phyloP scores from a whole-genome alignment of 164 flowering plant genomes.

The Piper longum region DNA sequence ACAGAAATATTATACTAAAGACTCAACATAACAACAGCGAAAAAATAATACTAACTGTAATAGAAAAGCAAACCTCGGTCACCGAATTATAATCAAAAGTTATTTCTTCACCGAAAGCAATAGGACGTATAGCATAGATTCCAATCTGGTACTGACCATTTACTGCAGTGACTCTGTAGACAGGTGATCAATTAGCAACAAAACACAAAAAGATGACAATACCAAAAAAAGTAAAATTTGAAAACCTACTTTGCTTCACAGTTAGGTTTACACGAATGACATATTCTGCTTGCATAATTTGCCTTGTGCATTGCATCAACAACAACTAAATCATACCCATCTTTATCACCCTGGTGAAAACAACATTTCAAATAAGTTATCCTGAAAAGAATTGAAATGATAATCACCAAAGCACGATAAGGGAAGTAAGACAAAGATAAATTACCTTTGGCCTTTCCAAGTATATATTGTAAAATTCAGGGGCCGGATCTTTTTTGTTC shows the following conservation, averaged over 20 bases:
- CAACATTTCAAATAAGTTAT: not conserved
- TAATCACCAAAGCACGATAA: no score
- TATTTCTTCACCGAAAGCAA: slow-evolving; percentile 85
- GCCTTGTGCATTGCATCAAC: slow-evolving; percentile 99
- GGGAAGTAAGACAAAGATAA: not conserved
- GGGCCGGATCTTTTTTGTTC: slow-evolving; percentile 79
- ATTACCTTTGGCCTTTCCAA: slow-evolving; percentile 96
- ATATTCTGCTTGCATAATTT: slow-evolving; percentile 96
- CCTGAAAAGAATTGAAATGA: not conserved
- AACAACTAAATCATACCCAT: slow-evolving; percentile 97
- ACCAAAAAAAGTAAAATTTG: not conserved
- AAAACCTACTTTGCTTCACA: slow-evolving; percentile 93
- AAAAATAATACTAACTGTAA: not conserved
- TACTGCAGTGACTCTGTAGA: slow-evolving; percentile 89
- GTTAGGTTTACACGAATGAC: slow-evolving; percentile 97
- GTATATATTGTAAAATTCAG: slow-evolving; percentile 94
- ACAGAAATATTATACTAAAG: not conserved
- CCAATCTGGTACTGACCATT: slow-evolving; percentile 98
- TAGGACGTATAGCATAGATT: slow-evolving; percentile 64
- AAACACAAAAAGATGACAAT: not conserved
- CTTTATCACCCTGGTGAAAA: slow-evolving; percentile 73
- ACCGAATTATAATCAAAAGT: slow-evolving; percentile 98
- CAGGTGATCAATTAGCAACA: slow-evolving; percentile 3
- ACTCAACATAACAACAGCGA: not conserved
- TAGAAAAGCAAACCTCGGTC: slow-evolving; percentile 65